Evolutionary conservation across 2,329 filamentous ascomycete species (phyloP).

Genomic region (Fusarium sp.): DNA sequence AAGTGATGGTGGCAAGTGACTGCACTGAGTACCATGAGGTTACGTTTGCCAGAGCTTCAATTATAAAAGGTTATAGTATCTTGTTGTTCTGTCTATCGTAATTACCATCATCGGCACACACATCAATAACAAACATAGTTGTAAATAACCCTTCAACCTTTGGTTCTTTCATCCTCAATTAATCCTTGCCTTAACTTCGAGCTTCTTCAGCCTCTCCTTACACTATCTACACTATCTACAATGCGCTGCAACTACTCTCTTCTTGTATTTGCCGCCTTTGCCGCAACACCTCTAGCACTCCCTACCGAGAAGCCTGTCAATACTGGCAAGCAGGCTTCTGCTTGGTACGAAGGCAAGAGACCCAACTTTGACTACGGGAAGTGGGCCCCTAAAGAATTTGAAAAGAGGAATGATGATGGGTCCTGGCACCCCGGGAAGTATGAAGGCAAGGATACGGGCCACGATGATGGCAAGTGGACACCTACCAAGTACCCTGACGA

Average conservation of each 20-base stretch:
- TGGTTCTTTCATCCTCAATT: neutral
- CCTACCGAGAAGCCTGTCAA: constrained; percentile 24
- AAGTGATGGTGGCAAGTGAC: neutral
- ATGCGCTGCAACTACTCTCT: constrained; percentile 28
- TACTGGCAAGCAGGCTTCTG: constrained; percentile 3
- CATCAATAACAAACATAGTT: neutral
- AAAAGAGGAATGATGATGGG: neutral
- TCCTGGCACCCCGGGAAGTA: constrained; percentile 1
- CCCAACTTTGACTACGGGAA: accelerated
- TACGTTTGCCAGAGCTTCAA: neutral
- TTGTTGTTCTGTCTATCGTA: neutral
- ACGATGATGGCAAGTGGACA: neutral
- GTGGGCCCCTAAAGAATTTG: accelerated
- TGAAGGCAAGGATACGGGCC: neutral
- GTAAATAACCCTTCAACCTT: neutral
- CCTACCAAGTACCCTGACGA: neutral
- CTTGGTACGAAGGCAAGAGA: neutral
- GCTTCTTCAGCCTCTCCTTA: neutral
- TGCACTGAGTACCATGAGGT: neutral
- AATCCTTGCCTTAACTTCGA: neutral
- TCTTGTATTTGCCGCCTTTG: constrained; percentile 30
- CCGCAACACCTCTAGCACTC: constrained; percentile 26
- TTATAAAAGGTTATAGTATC: neutral
- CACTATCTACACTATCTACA: neutral
- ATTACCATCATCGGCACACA: neutral